These are phyloP conservation scores for Xylaria sp. DNA, from an alignment of 2,329 filamentous ascomycete genomes.

Conservation along the genomic window DNA sequence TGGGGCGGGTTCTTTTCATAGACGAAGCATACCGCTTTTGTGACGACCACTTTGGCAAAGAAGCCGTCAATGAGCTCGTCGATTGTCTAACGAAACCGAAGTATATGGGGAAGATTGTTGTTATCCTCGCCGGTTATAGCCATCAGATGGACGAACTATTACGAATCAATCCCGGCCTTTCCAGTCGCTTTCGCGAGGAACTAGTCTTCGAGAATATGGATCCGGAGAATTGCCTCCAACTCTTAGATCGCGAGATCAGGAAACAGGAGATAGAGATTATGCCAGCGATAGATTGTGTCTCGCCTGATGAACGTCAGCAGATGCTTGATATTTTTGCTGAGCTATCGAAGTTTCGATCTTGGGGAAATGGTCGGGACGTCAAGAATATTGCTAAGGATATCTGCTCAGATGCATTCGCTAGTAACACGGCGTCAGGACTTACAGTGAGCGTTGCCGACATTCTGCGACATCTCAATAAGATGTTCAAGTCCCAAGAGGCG, in stretches of 20 bases:
- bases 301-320: neutral
- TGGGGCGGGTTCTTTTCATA: conserved; percentile 75
- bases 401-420: conserved; percentile 21
- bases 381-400: conserved; percentile 16
- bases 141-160: conserved; percentile 72
- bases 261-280: conserved; percentile 11
- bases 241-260: conserved; percentile 52
- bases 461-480: conserved; percentile 10
- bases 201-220: conserved; percentile 56
- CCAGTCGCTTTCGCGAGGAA: conserved; percentile 69
- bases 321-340: neutral
- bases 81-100: conserved; percentile 63
- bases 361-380: conserved; percentile 5
- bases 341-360: neutral
- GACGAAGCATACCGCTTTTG: conserved; percentile 76
- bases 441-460: conserved; percentile 12
- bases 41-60: conserved; percentile 65
- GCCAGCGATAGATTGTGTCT: neutral
- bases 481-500: conserved; percentile 9
- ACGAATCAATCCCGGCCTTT: conserved; percentile 68
- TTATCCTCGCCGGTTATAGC: conserved; percentile 76
- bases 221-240: conserved; percentile 54
- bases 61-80: conserved; percentile 64
- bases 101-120: conserved; percentile 68
- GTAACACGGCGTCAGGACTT: conserved; percentile 13